phyloP scores from a whole-genome alignment of 805 yeast genomes.

The Wickerhamiella hasegawae region DNA sequence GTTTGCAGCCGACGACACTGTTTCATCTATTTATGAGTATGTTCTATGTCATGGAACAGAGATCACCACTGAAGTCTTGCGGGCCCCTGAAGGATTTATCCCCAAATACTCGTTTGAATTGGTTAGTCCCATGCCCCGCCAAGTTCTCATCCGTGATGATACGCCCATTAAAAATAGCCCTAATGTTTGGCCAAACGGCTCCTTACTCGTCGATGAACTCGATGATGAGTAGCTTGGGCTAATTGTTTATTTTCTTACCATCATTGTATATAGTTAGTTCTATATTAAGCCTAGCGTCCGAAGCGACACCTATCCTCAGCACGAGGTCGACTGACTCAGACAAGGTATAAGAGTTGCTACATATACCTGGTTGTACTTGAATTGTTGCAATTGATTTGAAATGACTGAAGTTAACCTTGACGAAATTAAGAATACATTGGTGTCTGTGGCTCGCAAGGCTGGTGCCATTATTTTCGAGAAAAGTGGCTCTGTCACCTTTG shows the following conservation, averaged over 20 bases:
- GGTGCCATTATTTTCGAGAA: slow-evolving; percentile 35
- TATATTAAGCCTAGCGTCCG: too few species aligned
- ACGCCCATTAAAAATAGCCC: slow-evolving; percentile 27
- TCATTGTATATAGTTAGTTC: too few species aligned
- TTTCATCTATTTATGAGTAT: slow-evolving; percentile 56
- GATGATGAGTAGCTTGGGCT: slow-evolving; percentile 1
- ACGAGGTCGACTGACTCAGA: neutral
- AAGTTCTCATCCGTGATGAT: slow-evolving; percentile 20
- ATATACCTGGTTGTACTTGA: too few species aligned
- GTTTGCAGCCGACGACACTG: slow-evolving; percentile 29
- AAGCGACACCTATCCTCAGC: too few species aligned
- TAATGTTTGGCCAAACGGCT: slow-evolving; percentile 48
- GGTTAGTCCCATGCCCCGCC: slow-evolving; percentile 42
- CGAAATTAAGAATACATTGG: slow-evolving; percentile 24
- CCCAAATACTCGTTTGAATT: slow-evolving; percentile 37
- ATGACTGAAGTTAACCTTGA: slow-evolving; percentile 15
- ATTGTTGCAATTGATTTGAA: neutral
- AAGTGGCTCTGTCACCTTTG: slow-evolving; percentile 33
- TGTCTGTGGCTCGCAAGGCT: slow-evolving; percentile 28
- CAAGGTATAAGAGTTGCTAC: neutral
- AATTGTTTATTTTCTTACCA: too few species aligned
- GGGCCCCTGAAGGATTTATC: slow-evolving; percentile 25
- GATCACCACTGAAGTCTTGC: slow-evolving; percentile 11
- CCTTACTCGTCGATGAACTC: slow-evolving; percentile 32
- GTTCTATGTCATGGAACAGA: slow-evolving; percentile 35